Percentiles rank a stretch among this genome's conserved stretches.
Conservation (phyloP, 371 early-diverging fungal genomes). For the Actinomortierella wolfii region DNA sequence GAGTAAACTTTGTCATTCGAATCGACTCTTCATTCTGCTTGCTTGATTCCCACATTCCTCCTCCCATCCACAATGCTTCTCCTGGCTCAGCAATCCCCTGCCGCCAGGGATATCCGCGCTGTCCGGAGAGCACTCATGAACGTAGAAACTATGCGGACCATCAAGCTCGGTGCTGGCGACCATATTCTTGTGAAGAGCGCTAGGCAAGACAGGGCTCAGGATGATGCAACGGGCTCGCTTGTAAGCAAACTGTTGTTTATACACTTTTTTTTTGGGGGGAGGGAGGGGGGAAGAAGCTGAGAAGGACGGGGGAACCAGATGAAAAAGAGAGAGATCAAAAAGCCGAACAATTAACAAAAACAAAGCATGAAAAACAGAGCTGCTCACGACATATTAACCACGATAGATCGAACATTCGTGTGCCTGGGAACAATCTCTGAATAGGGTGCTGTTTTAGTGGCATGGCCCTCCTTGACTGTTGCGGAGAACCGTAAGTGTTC, state of each 20-base stretch:
- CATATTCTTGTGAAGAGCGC: conserved; percentile 48
- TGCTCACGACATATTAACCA: too few relatives aligned
- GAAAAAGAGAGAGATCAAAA: conserved; percentile 5
- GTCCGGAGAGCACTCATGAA: conserved; percentile 50
- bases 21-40: not conserved
- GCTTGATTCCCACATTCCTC: too few relatives aligned
- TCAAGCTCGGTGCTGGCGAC: conserved; percentile 56
- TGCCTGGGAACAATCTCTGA: not conserved
- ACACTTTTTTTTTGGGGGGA: too few relatives aligned
- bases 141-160: conserved; percentile 54
- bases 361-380: too few relatives aligned
- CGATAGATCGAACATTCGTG: too few relatives aligned
- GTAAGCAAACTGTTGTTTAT: not conserved
- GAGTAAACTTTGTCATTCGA: too few relatives aligned
- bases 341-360: too few relatives aligned
- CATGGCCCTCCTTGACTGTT: conserved; percentile 55
- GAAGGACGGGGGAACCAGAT: too few relatives aligned
- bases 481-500: conserved; percentile 36
- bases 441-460: conserved; percentile 49
- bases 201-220: conserved; percentile 11
- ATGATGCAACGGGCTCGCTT: too few relatives aligned
- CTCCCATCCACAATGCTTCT: conserved; percentile 25
- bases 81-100: conserved; percentile 41
- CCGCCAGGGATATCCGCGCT: conserved; percentile 42
- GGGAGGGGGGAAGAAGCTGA: too few relatives aligned